Base-by-base conservation (phyloP, 495 filamentous ascomycete species). In the Amniculicola lignicola region DNA sequence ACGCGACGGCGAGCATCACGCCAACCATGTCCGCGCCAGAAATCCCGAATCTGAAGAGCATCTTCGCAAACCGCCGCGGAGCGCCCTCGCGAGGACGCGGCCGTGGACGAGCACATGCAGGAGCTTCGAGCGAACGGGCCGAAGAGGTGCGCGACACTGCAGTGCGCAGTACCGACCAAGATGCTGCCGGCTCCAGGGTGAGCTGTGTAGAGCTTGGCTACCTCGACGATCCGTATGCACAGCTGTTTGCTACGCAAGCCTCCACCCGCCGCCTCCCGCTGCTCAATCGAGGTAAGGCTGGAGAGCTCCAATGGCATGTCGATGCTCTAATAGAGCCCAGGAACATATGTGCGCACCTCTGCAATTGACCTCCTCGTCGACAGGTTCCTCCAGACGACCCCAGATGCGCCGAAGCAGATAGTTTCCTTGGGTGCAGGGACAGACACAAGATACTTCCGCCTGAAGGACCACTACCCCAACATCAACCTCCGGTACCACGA, bases 351-450 rank as follows among this genome's bases (percentile, higher is more conserved):
- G 23, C 83, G 93, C 60, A 96, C 92, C 21, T 82, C 80, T 23
- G 88, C 89, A 19, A 86, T 98, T 66, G 91, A 97, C 72, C 72
- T 70, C 33, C 81, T 98, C 21, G 82, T 97, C 52, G 67, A 79
- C 22, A 68, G 69, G 28, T 97, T 96, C 67, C 79, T 97, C 41
- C 52, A 36, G 7, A 52, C 61, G 12, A 16, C 28, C 18, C 59
- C 64, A 3, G 38, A 41, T 14, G 39, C 57, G 2, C 69, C 67
- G 46, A 89, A 86, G 65, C 93, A 98, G 65, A 92, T 98, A 45
- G 81, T 97, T 48, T 96, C 90, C 2, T 81, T 98, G 1, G 93
- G 94, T 39, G 93, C 93, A 19, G 93, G 93, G 15, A 90, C 92
- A 5, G 93, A 98, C 63, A 98, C 93, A 6, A 81, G 93, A 16